Evolutionary conservation across 306 rosid genomes (phyloP), one percentile per base, ranked within the genome.

Genomic region (Prunus mira): DNA sequence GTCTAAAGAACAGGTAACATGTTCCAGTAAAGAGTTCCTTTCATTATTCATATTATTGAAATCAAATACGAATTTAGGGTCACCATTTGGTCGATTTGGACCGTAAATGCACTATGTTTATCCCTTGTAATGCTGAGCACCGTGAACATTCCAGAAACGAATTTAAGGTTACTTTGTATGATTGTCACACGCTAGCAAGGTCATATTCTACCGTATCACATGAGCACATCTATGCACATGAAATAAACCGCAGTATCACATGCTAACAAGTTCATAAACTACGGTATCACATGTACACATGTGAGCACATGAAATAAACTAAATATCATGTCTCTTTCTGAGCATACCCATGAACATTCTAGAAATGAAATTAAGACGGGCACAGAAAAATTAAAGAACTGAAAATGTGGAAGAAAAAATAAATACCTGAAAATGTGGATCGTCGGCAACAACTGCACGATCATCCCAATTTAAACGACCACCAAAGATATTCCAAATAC

Each of bases 391-490:
- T 60, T 6, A 68, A 61, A 76, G 79, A 93, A 98, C 98, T 96
- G 99, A 87, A 96, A 96, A 89, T 96, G 99, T 46, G 98, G 97
- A 87, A 2, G 66, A 25, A 32, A 73, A 47, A 74, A 54, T 6
- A 68, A 61, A 76, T 81, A 93, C 99, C 98, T 96, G 98, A 87
- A 96, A 96, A 88, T 96, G 99, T 46, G 98, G 98, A 87, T 96
- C 99, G 79, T 96, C 99, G 27, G 90, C 91, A 67, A 96, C 98
- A 78, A 96, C 38, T 14, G 99, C 99, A n/a, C 97, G 97, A 45
- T 83, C 98, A 73, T 96, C 99, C 99, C 99, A 96, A 85, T 93
- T 82, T 41, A 96, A 84, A 72, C 89, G 93, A 68, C 99, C 99
- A 73, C 99, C 99, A 89, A 81, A 96, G 73, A 89, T 79, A 84